Evolutionary conservation across 495 filamentous ascomycete species (phyloP), one percentile per base, ranked within the genome.

Genomic region (Xylaria grammica): DNA sequence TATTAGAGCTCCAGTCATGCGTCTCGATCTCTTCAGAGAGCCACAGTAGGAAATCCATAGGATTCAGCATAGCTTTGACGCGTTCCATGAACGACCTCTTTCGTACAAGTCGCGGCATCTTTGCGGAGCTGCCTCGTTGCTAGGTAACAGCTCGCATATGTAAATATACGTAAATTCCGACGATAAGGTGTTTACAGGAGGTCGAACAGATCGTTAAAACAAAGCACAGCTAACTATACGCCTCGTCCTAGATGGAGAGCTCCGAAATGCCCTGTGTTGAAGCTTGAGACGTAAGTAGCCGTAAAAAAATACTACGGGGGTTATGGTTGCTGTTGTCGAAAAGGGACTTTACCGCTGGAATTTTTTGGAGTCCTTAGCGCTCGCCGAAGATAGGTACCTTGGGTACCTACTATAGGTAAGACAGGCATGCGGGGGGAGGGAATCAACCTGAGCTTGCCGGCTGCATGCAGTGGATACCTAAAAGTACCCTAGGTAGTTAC

Each of bases 1-100:
- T 77, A 65, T 92, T 90, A 63, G 93, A 90, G 68, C 97, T 90
- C 91, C 92, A 96, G 56, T 96, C 91, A 67, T 89, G 85, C 1
- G 90, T 89, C 71, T 97, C 92, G 63, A 97, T 82, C 76, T 94
- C 90, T 69, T 97, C 94, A 1, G 91, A 96, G 2, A 96, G 75
- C 88, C 90, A 94, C 22, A 98, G 84, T 38, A 95, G 80, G 73
- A 93, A 90, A 77, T 99, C 95, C 74, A 90, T 84, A 24, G 93
- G 94, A 69, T 98, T 93, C 34, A 99, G 80, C 74, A 88, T 87
- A 50, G 87, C 81, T 70, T 86, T 85, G 67, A 98, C 83, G 65
- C 93, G 89, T 80, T 97, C 87, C 2, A 74, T 62, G 69, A 97
- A 81, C 69, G 94, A 87, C 62, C 85, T 85, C 42, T 87, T 87